phyloP scores from a whole-genome alignment of 2,329 filamentous ascomycete genomes.

The Dothiorella sarmentorum region DNA sequence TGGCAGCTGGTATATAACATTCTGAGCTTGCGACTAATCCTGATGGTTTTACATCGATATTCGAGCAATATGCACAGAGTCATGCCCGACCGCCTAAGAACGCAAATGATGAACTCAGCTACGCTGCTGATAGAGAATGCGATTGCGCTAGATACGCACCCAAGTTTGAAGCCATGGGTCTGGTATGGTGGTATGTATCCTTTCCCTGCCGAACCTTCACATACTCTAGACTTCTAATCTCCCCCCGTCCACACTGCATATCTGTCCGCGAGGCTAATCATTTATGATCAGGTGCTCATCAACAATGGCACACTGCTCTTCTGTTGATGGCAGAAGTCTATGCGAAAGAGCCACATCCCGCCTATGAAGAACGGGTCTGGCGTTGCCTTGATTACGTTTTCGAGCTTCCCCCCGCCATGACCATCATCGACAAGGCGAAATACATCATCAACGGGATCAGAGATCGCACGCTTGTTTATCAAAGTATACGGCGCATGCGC shows the following conservation, averaged over 20 bases:
- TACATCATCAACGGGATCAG: constrained; percentile 61
- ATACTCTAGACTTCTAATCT: neutral
- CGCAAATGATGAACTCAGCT: constrained; percentile 62
- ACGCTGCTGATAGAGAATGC: constrained; percentile 53
- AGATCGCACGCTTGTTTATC: constrained; percentile 59
- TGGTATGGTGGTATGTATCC: constrained; percentile 56
- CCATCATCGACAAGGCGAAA: constrained; percentile 56
- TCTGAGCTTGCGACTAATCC: constrained; percentile 59
- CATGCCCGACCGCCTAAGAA: constrained; percentile 61
- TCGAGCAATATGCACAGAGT: constrained; percentile 46
- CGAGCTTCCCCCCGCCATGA: constrained; percentile 52
- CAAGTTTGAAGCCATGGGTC: constrained; percentile 55
- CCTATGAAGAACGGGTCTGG: constrained; percentile 66
- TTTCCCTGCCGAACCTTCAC: too few relatives aligned
- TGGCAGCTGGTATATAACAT: constrained; percentile 63
- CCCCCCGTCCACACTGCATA: neutral
- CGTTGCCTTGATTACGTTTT: constrained; percentile 70
- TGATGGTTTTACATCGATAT: constrained; percentile 68
- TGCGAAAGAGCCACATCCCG: constrained; percentile 52
- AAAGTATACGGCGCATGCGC: constrained; percentile 56
- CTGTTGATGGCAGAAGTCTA: constrained; percentile 67
- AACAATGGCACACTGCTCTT: constrained; percentile 69
- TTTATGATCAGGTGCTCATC: constrained; percentile 55
- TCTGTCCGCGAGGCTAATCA: neutral
- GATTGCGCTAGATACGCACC: constrained; percentile 53